These are phyloP conservation scores for Salvia sclarea DNA, from an alignment of 305 asterid species.

Conservation along the genomic window DNA sequence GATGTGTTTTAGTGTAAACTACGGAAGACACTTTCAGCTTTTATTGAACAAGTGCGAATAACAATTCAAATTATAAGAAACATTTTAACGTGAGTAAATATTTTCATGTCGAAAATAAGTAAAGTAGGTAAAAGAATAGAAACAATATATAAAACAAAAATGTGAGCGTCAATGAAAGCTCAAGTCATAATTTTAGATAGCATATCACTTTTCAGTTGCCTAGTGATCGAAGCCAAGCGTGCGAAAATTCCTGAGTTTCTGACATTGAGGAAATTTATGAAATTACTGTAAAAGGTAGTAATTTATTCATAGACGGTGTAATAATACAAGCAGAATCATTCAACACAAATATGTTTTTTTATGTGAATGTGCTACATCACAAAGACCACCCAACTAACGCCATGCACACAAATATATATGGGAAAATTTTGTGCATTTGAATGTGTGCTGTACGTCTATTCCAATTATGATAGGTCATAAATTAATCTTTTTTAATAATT, in stretches of 20 bases:
- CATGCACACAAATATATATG: no score
- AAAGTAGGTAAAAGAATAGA: no score
- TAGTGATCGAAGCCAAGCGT: slow-evolving; percentile 38
- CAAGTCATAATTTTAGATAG: slow-evolving; percentile 13
- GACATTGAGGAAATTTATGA: slow-evolving; percentile 48
- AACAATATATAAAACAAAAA: neutral
- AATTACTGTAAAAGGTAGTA: slow-evolving; percentile 34
- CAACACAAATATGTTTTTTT: slow-evolving; percentile 28
- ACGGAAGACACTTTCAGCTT: no score
- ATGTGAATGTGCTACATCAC: slow-evolving; percentile 4
- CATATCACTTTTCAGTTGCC: slow-evolving; percentile 23
- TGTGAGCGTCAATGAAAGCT: neutral
- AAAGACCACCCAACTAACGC: slow-evolving; percentile 32
- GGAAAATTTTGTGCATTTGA: no score
- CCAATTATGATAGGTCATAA: no score
- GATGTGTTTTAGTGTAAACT: no score
- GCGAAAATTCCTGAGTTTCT: slow-evolving; percentile 42
- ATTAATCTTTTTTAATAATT: no score
- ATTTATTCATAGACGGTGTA: slow-evolving; percentile 21
- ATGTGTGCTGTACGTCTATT: no score
- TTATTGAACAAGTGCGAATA: no score
- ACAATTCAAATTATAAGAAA: no score
- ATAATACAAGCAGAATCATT: slow-evolving; percentile 46
- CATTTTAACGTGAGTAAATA: no score
- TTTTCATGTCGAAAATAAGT: no score